phyloP scores from a whole-genome alignment of 1,284 basidiomycete species.

The Sphagnurus paluster region DNA sequence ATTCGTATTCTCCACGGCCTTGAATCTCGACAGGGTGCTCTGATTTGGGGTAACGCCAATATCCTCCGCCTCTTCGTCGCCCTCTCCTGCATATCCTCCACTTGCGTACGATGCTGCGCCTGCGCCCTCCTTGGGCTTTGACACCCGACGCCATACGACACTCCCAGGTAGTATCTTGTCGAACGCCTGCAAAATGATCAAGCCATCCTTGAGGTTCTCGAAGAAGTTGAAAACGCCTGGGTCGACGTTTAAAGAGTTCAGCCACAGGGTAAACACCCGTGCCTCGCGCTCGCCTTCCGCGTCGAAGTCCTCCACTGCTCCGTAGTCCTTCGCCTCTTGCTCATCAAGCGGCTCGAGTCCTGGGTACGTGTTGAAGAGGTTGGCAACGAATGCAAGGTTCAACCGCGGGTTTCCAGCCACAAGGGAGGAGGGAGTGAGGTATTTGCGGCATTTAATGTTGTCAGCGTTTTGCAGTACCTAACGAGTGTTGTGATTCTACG shows the following conservation, averaged over 20 bases:
- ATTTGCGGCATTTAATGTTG: slow-evolving; percentile 93
- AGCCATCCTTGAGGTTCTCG: slow-evolving; percentile 92
- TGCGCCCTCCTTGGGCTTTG: slow-evolving; percentile 83
- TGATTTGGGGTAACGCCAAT: slow-evolving; percentile 78
- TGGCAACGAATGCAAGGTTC: slow-evolving; percentile 97
- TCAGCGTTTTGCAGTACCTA: slow-evolving; percentile 91
- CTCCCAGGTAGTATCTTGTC: slow-evolving; percentile 93
- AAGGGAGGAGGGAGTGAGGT: slow-evolving; percentile 90
- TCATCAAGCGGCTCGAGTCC: slow-evolving; percentile 92
- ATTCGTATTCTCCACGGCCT: slow-evolving; percentile 98
- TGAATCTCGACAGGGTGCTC: slow-evolving; percentile 90
- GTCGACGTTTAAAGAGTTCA: slow-evolving; percentile 96
- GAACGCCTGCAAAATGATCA: slow-evolving; percentile 92
- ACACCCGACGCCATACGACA: slow-evolving; percentile 93
- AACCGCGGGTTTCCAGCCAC: slow-evolving; percentile 96
- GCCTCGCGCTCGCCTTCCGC: slow-evolving; percentile 98
- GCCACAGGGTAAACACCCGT: slow-evolving; percentile 96
- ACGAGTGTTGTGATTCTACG: not conserved
- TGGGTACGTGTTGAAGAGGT: slow-evolving; percentile 98
- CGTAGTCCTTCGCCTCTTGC: slow-evolving; percentile 80
- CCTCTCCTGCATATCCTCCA: slow-evolving; percentile 26
- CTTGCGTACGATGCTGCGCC: slow-evolving; percentile 38
- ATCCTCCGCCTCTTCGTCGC: slow-evolving; percentile 72
- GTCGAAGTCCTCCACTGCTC: slow-evolving; percentile 95
- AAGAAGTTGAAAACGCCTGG: slow-evolving; percentile 97